These are phyloP conservation scores for Penicillium oxalicum DNA, from an alignment of 2,329 filamentous ascomycete species.

Conservation along the genomic window DNA sequence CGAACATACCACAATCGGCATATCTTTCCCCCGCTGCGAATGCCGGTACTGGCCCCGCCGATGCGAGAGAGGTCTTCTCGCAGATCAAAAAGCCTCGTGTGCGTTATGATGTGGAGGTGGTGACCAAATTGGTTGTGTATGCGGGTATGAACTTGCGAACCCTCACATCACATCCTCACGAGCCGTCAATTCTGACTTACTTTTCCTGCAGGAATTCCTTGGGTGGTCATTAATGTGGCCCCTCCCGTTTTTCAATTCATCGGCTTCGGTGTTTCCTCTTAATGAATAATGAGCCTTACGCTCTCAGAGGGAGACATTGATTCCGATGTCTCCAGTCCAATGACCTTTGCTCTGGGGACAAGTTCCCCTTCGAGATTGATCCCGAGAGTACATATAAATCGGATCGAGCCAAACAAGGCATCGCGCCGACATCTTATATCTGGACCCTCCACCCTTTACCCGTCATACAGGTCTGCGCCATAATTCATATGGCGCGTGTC, in stretches of 20 bases:
- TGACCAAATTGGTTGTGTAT: conserved; percentile 95
- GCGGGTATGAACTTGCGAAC: conserved; percentile 52
- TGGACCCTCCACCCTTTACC: too few species aligned
- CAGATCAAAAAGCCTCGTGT: conserved; percentile 79
- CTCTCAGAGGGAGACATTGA: not conserved
- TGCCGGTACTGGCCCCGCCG: conserved; percentile 37
- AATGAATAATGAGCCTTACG: not conserved
- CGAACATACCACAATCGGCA: conserved; percentile 15
- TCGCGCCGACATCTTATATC: too few species aligned
- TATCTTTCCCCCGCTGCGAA: conserved; percentile 26
- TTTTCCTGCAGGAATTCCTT: conserved; percentile 62
- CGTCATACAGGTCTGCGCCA: too few species aligned
- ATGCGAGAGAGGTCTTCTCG: conserved; percentile 76
- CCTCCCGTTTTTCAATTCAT: conserved; percentile 62
- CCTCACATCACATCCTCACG: conserved; percentile 2
- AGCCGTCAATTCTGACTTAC: too few species aligned
- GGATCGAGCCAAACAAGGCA: too few species aligned
- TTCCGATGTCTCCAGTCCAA: conserved; percentile 9
- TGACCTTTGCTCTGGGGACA: conserved; percentile 9
- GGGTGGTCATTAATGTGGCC: conserved; percentile 70
- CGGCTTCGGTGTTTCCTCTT: conserved; percentile 20
- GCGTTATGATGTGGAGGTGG: conserved; percentile 95
- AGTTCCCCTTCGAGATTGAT: too few species aligned
- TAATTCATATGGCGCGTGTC: too few species aligned
- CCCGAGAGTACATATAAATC: too few species aligned